Evolutionary conservation across 768 basidiomycete species (phyloP), one percentile per base, ranked within the genome.

Genomic region (Collybiopsis confluens): DNA sequence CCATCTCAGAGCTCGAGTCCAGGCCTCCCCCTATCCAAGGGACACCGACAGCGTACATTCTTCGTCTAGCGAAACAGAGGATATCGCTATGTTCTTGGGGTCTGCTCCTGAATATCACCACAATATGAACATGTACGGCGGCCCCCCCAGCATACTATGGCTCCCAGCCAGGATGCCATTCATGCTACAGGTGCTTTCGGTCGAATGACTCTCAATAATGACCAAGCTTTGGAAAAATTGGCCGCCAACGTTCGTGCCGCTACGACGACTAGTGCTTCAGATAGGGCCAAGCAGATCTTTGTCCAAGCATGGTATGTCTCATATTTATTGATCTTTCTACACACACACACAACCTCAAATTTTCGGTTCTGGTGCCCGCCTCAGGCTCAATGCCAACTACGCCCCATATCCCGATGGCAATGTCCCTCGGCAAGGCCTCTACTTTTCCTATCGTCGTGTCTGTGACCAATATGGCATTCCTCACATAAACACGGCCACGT

Each of bases 401-500:
- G 88, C 90, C 4, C 88, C 90, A 11, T 92, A 91, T 68, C 89
- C 89, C 40, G 92, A 93, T 70, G 92, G 92, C 33, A 94, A 94
- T 68, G 93, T 95, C 33, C 90, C 93, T 42, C 85, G 93, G 49
- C 93, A 96, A 65, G 93, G 92, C 5, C 82, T 97, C 47, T 97
- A 95, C 70, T 91, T 92, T 66, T 95, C 92, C 30, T 97, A 95
- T 72, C 81, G 88, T 57, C 78, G 91, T 52, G 85, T 94, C 54
- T 94, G 91, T 70, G 90, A 93, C 72, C 88, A 92, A 70, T 92
- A 94, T 72, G 88, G 89, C 48, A 90, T 94, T 56, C 90, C 90
- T 49, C 91, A 95, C 65, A 92, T 96, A 75, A 97, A 95, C 76
- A 92, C 93, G 35, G 94, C 94, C 60, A 93, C 93, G 1, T 79